phyloP scores from a whole-genome alignment of 2,329 filamentous ascomycete species.

The Penicillium vulpinum region DNA sequence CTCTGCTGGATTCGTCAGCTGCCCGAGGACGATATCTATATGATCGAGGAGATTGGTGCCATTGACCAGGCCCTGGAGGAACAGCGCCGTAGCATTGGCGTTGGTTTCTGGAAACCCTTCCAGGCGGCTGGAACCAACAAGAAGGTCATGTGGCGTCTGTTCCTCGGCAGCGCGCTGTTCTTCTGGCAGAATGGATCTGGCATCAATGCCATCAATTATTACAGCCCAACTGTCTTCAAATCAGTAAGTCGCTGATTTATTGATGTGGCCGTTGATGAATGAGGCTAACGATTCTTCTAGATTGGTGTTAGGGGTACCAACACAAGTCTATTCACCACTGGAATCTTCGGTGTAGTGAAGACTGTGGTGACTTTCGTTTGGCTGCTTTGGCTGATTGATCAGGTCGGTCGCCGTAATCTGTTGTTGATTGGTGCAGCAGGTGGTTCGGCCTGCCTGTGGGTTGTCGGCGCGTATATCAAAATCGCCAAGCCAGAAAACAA shows the following conservation, averaged over 20 bases:
- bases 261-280: neutral
- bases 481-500: conserved; percentile 31
- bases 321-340: conserved; percentile 65
- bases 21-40: conserved; percentile 55
- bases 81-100: conserved; percentile 62
- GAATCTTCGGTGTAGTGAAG: conserved; percentile 76
- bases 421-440: conserved; percentile 65
- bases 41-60: conserved; percentile 69
- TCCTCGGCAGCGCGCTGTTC: conserved; percentile 72
- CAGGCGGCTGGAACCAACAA: conserved; percentile 54
- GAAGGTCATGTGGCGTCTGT: conserved; percentile 68
- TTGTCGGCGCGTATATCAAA: conserved; percentile 42
- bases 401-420: conserved; percentile 61
- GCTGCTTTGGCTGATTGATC: conserved; percentile 68
- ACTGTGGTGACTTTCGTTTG: conserved; percentile 67
- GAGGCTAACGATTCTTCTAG: conserved; percentile 7
- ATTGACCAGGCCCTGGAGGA: conserved; percentile 70
- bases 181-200: conserved; percentile 76
- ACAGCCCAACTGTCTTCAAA: conserved; percentile 67
- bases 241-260: conserved; percentile 10
- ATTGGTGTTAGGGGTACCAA: conserved; percentile 64
- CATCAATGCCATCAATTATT: conserved; percentile 80
- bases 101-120: conserved; percentile 76
- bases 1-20: conserved; percentile 50
- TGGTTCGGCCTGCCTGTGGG: conserved; percentile 51